phyloP scores from a whole-genome alignment of 2,329 filamentous ascomycete genomes.

The Annulohypoxylon truncatum region DNA sequence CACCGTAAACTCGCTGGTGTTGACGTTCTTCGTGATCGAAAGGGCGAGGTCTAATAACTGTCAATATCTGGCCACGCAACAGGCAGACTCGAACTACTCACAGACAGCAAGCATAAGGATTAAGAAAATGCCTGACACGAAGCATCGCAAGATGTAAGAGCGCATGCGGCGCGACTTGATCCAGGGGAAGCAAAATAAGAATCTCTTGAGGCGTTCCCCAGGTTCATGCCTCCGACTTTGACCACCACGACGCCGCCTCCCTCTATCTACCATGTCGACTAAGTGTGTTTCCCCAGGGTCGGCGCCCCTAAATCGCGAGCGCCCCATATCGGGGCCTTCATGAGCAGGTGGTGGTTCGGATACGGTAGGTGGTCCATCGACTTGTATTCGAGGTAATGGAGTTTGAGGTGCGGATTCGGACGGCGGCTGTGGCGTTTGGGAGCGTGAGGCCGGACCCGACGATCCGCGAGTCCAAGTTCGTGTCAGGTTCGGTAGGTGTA shows the following conservation, averaged over 20 bases:
- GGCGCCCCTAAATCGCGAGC: conserved; percentile 53
- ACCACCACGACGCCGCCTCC: conserved; percentile 51
- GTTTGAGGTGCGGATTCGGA: conserved; percentile 15
- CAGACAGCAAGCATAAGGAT: conserved; percentile 71
- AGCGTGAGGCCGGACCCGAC: conserved; percentile 47
- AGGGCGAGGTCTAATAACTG: conserved; percentile 75
- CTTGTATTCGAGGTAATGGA: conserved; percentile 16
- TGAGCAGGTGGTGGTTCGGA: conserved; percentile 44
- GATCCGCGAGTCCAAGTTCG: conserved; percentile 55
- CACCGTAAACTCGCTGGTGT: conserved; percentile 79
- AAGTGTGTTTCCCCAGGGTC: conserved; percentile 63
- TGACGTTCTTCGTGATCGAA: conserved; percentile 71
- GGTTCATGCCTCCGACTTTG: conserved; percentile 30
- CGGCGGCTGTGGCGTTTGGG: conserved; percentile 11
- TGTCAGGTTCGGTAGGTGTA: conserved; percentile 57
- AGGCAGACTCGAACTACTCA: conserved; percentile 58
- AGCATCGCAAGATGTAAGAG: conserved; percentile 67
- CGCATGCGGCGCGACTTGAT: conserved; percentile 65
- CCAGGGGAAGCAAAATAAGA: conserved; percentile 67
- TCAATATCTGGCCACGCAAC: conserved; percentile 9
- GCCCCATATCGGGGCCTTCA: conserved; percentile 27
- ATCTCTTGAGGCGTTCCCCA: conserved; percentile 53
- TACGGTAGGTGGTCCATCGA: conserved; percentile 38
- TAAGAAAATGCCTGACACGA: conserved; percentile 74
- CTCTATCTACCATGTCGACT: conserved; percentile 57